Evolutionary conservation across 352 stramenopile genomes (phyloP).

Genomic region (Phytophthora colocasiae): DNA sequence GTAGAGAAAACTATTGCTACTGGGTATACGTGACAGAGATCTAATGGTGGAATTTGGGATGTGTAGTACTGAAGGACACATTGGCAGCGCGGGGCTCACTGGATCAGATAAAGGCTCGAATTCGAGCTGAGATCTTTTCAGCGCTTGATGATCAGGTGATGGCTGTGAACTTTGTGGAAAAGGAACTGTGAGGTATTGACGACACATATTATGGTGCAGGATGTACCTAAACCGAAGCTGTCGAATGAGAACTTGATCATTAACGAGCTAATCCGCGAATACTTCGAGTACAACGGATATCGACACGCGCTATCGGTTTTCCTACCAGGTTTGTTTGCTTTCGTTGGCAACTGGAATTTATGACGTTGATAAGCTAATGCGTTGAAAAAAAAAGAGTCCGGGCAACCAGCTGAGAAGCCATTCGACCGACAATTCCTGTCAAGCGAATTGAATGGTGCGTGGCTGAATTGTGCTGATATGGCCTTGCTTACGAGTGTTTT

Average conservation of each 20-base stretch:
- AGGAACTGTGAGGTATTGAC: too few species aligned
- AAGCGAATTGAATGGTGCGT: slow-evolving; percentile 77
- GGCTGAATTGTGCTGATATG: neutral
- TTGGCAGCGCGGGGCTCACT: slow-evolving; percentile 77
- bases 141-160: slow-evolving; percentile 79
- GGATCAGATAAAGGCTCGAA: slow-evolving; percentile 85
- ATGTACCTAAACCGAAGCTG: slow-evolving; percentile 74
- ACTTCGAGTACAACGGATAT: slow-evolving; percentile 95
- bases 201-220: slow-evolving; percentile 4
- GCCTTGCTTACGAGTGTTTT: too few species aligned
- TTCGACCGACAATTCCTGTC: slow-evolving; percentile 86
- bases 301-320: slow-evolving; percentile 89
- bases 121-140: slow-evolving; percentile 87
- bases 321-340: slow-evolving; percentile 49
- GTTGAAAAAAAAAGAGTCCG: slow-evolving; percentile 61
- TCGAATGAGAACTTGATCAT: slow-evolving; percentile 95
- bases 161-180: neutral
- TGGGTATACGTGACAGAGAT: neutral
- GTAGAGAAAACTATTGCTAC: neutral
- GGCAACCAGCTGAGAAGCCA: slow-evolving; percentile 77
- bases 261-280: slow-evolving; percentile 95
- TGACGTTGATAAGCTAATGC: neutral
- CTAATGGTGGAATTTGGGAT: neutral
- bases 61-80: slow-evolving; percentile 83
- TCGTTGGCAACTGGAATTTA: neutral